Conservation (phyloP, 177 flowering plant species). For the Vitis hybrid region DNA sequence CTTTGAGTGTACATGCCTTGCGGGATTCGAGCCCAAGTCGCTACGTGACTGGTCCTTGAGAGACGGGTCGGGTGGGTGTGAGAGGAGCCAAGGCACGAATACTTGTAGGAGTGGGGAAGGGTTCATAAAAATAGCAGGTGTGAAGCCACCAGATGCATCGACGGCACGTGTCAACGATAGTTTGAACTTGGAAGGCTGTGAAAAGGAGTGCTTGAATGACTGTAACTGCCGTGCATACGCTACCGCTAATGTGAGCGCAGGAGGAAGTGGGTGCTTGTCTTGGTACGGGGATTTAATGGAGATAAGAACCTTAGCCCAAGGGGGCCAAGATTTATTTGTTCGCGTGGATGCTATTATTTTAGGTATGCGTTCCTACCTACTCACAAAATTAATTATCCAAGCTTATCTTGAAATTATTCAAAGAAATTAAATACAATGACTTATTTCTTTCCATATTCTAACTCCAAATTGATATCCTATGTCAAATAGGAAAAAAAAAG, state of each 20-base stretch:
- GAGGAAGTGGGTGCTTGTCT: constrained; percentile 19
- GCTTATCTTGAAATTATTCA: too few species aligned
- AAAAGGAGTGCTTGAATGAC: constrained; percentile 28
- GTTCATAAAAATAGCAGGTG: background rate
- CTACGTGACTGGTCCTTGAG: too few species aligned
- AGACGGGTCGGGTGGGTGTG: too few species aligned
- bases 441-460: too few species aligned
- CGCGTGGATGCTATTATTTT: constrained; percentile 27
- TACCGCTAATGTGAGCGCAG: constrained; percentile 7
- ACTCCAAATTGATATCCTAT: too few species aligned
- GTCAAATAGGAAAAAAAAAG: too few species aligned
- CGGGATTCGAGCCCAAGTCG: too few species aligned
- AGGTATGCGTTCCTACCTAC: constrained; percentile 15
- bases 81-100: too few species aligned
- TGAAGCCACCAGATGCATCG: constrained; percentile 38
- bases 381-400: too few species aligned
- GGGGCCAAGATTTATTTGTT: constrained; percentile 19
- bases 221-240: constrained; percentile 40
- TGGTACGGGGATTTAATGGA: constrained; percentile 21
- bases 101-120: too few species aligned
- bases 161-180: constrained; percentile 16
- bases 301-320: background rate
- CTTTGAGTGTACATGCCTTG: too few species aligned
- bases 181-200: constrained; percentile 25
- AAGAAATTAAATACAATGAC: too few species aligned